Evolutionary conservation across 2,329 filamentous ascomycete genomes (phyloP), one percentile per base, ranked within the genome.

Genomic region (Neonectria punicea): DNA sequence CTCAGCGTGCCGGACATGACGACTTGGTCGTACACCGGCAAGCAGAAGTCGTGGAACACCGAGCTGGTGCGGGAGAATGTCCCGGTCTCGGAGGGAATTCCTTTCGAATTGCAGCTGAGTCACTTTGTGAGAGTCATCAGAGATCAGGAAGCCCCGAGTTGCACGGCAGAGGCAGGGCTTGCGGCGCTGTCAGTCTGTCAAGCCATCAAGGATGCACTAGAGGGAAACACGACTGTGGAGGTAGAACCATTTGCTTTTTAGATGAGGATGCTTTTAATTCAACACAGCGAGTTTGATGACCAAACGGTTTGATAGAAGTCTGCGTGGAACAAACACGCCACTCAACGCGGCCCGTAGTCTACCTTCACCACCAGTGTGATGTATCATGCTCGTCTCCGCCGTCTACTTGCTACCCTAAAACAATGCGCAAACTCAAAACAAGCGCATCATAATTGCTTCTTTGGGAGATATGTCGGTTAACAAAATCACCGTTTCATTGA

Each of bases 1-100:
- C 70, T 89, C 1, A 87, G 85, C 70, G 83, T 88, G 16, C 85
- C 85, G 0, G 86, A 87, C 73, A 81, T 87, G 79, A 81, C 77
- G 3, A 67, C 80, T 0, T 86, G 82, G 80, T 83, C 78, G n/a
- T 85, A 87, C 72, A 71, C 66, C 3, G 73, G 66, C 3, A 64
- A 50, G 0, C 67, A 78, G 58, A 83, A 81, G 71, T 81, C 78
- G 34, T 86, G 84, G 84, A 72, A 73, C 18, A 71, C 77, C 18
- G 67, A 72, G 28, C 57, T 87, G 53, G 66, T 51, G 22, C 73
- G 74, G 28, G 76, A 82, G 30, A 74, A 60, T 4, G 10, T 69
- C 0, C 47, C 55, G 0, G 75, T 78, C 0, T 34, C 60, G 0
- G 69, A 71, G 2, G 73, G 65, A 0, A 58, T 77, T 2, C 85